These are phyloP conservation scores for Tylopilus subfusipes DNA, from an alignment of 768 basidiomycete species.

Conservation along the genomic window DNA sequence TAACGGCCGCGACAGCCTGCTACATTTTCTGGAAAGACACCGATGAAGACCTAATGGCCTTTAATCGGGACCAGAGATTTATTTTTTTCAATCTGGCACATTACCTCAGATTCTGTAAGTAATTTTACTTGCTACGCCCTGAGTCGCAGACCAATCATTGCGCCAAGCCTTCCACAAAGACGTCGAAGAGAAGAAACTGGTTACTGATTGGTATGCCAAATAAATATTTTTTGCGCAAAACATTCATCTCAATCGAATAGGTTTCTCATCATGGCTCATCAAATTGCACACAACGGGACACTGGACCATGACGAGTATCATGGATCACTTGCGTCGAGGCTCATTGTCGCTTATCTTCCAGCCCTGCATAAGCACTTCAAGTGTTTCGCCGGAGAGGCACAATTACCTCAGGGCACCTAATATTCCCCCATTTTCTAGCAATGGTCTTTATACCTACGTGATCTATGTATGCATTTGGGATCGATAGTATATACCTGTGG, in stretches of 20 bases:
- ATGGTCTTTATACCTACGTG: too few relatives aligned
- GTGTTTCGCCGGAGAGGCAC: background rate
- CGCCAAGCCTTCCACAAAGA: background rate
- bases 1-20: background rate
- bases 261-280: conserved; percentile 29
- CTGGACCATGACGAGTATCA: too few relatives aligned
- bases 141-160: background rate
- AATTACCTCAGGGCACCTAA: background rate
- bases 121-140: background rate
- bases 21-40: conserved; percentile 20
- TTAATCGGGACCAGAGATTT: conserved; percentile 13
- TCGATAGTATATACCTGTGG: too few relatives aligned
- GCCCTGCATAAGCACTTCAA: background rate
- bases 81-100: conserved; percentile 17
- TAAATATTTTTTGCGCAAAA: background rate
- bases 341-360: conserved; percentile 6
- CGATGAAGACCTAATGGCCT: conserved; percentile 16
- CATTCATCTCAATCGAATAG: conserved; percentile 4
- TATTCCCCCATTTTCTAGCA: too few relatives aligned
- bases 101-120: conserved; percentile 8
- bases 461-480: too few relatives aligned
- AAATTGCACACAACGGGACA: conserved; percentile 24
- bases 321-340: too few relatives aligned
- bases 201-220: conserved; percentile 10
- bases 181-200: conserved; percentile 1